These are phyloP conservation scores for Plantago ovata DNA, from an alignment of 257 asterid species.

Conservation along the genomic window DNA sequence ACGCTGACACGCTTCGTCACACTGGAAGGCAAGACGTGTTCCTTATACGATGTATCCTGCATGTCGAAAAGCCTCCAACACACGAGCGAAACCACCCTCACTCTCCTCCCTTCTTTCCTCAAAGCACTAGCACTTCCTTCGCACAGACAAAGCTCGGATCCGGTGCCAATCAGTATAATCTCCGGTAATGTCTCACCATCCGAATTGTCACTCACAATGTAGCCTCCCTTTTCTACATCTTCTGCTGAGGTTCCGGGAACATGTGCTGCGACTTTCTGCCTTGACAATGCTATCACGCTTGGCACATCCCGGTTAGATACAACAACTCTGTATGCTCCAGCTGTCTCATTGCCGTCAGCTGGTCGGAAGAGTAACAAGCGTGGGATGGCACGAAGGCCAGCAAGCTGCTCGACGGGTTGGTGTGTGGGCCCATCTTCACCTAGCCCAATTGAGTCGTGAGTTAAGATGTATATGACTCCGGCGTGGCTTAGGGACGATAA, in stretches of 20 bases:
- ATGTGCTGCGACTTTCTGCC: conserved; percentile 41
- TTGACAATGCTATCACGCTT: conserved; percentile 37
- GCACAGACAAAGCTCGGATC: conserved; percentile 45
- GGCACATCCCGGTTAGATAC: conserved; percentile 34
- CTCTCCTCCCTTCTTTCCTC: conserved; percentile 46
- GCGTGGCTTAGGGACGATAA: conserved; percentile 49
- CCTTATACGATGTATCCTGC: conserved; percentile 38
- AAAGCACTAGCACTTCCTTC: conserved; percentile 33
- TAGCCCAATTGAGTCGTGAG: conserved; percentile 53
- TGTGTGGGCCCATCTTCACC: conserved; percentile 65
- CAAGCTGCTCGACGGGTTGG: conserved; percentile 59
- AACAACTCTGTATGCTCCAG: conserved; percentile 45
- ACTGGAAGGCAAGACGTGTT: conserved; percentile 35
- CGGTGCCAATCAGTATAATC: conserved; percentile 47
- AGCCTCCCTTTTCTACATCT: conserved; percentile 48
- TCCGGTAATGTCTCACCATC: conserved; percentile 27
- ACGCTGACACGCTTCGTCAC: conserved; percentile 38
- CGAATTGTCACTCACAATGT: conserved; percentile 41
- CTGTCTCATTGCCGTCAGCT: conserved; percentile 55
- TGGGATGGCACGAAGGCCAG: conserved; percentile 52
- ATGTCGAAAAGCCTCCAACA: conserved; percentile 53
- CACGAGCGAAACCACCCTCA: conserved; percentile 48
- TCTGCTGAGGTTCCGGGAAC: conserved; percentile 37
- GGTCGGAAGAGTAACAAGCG: conserved; percentile 46
- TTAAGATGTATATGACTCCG: conserved; percentile 48